Percentiles rank a stretch among this genome's conserved stretches.
Evolutionary conservation across 148 eudicot genomes (phyloP).

Genomic region (Rhododendron simsii): DNA sequence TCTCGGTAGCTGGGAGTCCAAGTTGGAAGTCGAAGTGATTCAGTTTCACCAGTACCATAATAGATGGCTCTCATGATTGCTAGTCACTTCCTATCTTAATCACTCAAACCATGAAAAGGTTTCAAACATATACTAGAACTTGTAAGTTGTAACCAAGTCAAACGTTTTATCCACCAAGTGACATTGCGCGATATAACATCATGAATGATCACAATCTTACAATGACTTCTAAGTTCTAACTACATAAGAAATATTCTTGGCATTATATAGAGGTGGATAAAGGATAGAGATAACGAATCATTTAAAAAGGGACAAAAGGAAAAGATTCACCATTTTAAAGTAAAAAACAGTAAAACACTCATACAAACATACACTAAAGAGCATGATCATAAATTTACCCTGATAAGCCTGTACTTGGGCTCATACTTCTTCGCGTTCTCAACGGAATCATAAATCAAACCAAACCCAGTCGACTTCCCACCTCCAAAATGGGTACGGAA

Average conservation of each 20-base stretch:
- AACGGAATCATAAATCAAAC: slow-evolving; percentile 75
- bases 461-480: slow-evolving; percentile 87
- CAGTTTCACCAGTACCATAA: background rate
- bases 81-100: background rate
- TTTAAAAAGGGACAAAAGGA: background rate
- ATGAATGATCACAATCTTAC: background rate
- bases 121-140: background rate
- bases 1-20: background rate
- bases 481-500: slow-evolving; percentile 93
- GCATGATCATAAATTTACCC: slow-evolving; percentile 39
- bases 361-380: background rate
- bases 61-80: background rate
- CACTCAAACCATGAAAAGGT: background rate
- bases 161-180: background rate
- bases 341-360: background rate
- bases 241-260: background rate
- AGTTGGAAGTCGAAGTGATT: background rate
- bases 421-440: slow-evolving; percentile 83
- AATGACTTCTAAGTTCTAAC: background rate
- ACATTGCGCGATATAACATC: background rate
- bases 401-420: slow-evolving; percentile 83
- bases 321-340: background rate
- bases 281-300: background rate
- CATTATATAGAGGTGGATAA: background rate
- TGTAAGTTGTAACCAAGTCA: background rate